Evolutionary conservation across 208 protist genomes (phyloP).

Genomic region (Leishmania lainsoni): DNA sequence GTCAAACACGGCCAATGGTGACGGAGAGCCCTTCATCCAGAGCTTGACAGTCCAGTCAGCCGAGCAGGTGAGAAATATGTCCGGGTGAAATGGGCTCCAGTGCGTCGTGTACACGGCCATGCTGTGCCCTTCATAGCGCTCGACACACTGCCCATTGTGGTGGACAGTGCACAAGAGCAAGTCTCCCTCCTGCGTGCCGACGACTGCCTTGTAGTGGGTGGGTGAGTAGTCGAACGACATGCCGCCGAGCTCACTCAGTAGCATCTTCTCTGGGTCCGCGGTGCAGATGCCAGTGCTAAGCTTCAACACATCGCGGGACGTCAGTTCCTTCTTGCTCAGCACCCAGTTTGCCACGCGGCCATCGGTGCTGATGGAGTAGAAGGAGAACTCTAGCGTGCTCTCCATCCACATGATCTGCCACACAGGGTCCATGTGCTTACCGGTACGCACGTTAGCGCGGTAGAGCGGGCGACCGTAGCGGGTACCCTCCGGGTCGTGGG

Average conservation of each 20-base stretch:
- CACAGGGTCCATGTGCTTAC: conserved; percentile 97
- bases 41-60: conserved; percentile 98
- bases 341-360: conserved; percentile 96
- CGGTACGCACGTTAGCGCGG: conserved; percentile 91
- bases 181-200: conserved; percentile 96
- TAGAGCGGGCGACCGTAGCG: conserved; percentile 84
- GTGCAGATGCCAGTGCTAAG: conserved; percentile 72
- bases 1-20: conserved; percentile 96
- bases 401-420: conserved; percentile 93
- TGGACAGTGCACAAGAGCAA: conserved; percentile 96
- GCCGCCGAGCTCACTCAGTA: conserved; percentile 92
- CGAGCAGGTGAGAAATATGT: conserved; percentile 95
- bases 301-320: conserved; percentile 93
- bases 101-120: conserved; percentile 95
- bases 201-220: conserved; percentile 87
- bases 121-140: conserved; percentile 93
- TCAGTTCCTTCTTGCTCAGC: conserved; percentile 95
- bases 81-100: conserved; percentile 96
- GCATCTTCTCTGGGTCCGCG: conserved; percentile 83
- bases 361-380: conserved; percentile 96
- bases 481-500: conserved; percentile 40
- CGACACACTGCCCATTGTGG: conserved; percentile 95
- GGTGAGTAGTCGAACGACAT: conserved; percentile 97
- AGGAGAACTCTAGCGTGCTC: conserved; percentile 75
- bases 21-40: conserved; percentile 89